phyloP scores from a whole-genome alignment of 2,329 filamentous ascomycete species.

The Aspergillus cejpii region DNA sequence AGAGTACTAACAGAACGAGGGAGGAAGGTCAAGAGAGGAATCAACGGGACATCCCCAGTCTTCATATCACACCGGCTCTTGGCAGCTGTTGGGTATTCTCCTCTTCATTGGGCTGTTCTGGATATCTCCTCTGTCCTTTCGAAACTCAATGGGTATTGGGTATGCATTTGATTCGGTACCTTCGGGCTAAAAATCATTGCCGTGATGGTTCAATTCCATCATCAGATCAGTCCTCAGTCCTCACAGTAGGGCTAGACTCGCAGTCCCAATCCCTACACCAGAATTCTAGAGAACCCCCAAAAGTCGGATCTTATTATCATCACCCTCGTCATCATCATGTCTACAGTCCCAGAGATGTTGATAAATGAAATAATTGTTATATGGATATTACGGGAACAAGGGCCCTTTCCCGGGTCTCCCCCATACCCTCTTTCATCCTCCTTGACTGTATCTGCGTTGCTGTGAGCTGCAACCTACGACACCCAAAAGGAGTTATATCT shows the following conservation, averaged over 20 bases:
- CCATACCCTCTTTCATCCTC: background rate
- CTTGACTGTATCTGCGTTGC: too few species aligned
- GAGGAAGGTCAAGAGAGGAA: too few species aligned
- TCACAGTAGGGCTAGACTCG: background rate
- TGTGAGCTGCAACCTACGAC: too few species aligned
- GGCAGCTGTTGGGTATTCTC: too few species aligned
- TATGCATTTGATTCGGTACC: background rate
- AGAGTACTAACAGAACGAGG: too few species aligned
- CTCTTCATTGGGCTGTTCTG: too few species aligned
- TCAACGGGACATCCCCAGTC: too few species aligned
- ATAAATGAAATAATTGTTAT: background rate
- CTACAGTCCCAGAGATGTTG: background rate
- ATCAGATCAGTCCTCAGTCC: background rate
- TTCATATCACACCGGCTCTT: constrained; percentile 2
- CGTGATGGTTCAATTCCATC: background rate
- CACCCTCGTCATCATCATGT: background rate
- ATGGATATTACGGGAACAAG: background rate
- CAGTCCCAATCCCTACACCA: background rate
- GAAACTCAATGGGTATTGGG: background rate
- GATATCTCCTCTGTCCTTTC: too few species aligned
- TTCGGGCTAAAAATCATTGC: background rate
- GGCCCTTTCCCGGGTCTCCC: too few species aligned
- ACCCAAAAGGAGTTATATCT: background rate
- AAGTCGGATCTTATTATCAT: background rate
- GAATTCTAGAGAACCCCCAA: background rate